Base-by-base conservation (phyloP, 805 yeast genomes). In the Spathaspora passalidarum region DNA sequence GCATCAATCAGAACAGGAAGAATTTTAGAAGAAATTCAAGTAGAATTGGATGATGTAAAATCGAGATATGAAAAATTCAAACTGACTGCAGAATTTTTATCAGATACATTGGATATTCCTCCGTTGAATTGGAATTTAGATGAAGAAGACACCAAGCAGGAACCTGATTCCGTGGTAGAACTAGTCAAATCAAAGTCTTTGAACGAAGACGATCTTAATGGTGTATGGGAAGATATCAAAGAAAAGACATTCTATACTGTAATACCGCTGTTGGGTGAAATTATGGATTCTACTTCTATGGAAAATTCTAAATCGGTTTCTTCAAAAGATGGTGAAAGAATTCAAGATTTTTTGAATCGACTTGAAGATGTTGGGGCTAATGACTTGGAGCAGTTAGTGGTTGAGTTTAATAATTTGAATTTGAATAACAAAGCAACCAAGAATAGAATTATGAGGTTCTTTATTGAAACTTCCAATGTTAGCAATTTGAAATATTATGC, bases 401-500 rank as follows among this genome's bases (percentile, higher is more conserved):
- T 59, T 13, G 70, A 68, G 7, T 84, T 78, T 60, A 78, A 85
- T 78, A 44, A 49, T 3, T 51, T 62, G n/a, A 64, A 72, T 21
- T 62, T 88, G 19, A 78, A 84, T 57, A 87, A 86, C 56, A 88
- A 84, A 60, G 90, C 94, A 0, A 81, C 95, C 0, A 76, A 74
- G 40, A 78, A 80, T 51, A 70, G 88, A 52, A 57, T 90, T 6
- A 56, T 79, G 41, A 77, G 75, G 43, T 80, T 80, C 56, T 76
- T 88, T 45, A 63, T 73, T 5, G 79, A 78, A 18, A 66, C 75
- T 40, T 61, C 69, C 38, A 77, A 78, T 48, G 58, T 77, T 53
- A 66, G 72, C 29, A 73, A 69, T 49, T 63, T 76, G 22, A 74
- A 67, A 47, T 69, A 76, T 39, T 84, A 78, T 60, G 79, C 86